Evolutionary conservation across 2,329 filamentous ascomycete species (phyloP), one percentile per base, ranked within the genome.

Genomic region (Hypoxylon sp.): DNA sequence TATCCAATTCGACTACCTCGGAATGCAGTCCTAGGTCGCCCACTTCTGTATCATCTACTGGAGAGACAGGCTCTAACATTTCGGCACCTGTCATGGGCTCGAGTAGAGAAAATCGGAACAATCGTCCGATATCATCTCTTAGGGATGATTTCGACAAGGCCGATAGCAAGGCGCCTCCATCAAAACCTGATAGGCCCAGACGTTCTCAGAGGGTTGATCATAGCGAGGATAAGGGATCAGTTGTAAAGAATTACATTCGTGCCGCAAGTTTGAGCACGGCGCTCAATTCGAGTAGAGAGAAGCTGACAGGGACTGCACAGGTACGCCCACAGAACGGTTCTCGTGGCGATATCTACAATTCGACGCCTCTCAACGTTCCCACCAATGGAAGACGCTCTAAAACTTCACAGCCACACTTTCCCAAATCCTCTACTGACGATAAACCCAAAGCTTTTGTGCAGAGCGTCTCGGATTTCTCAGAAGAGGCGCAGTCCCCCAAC

Each of bases 21-120:
- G 45, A 38, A 26, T n/a, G 24, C 20, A 20, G 22, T 38, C 2
- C 28, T 9, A 40, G 30, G n/a, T 8, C 16, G 2, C 4, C 56
- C 8, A 22, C 11, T 14, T 64, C 67, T 18, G 18, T 52, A 3
- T 66, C 65, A 22, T 68, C 71, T 2, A 56, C 44, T 3, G 67
- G 65, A 49, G 59, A 67, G 42, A 60, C 71, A 8, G 65, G 59
- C 9, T 68, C 66, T 16, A 52, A 54, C 51, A 51, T 55, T 20
- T 68, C 67, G 5, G 55, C 69, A 9, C 58, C 60, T 16, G 50
- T 48, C 44, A 38, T 45, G 7, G 26, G 44, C 12, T 20, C 16
- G 5, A 40, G 32, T 9, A 46, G 18, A 18, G 26, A 20, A 4
- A 12, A 38, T 22, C 22, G 12, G 8, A 38, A 7, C 7, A 48